Evolutionary conservation across 148 eudicot genomes (phyloP).

Genomic region (Vaccinium myrtillus): DNA sequence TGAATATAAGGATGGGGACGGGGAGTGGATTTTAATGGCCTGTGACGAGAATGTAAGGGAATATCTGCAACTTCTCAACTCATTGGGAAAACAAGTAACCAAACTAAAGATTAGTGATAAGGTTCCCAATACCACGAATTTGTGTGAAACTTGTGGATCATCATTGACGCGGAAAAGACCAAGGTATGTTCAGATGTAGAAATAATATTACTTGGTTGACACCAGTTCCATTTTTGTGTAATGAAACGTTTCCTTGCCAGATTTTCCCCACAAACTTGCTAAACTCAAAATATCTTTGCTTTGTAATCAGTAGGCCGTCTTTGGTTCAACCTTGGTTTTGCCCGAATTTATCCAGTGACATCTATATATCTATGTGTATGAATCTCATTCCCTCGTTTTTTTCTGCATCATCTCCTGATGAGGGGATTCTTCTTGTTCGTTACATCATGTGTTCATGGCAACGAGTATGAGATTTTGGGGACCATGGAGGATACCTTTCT

Average conservation of each 20-base stretch:
- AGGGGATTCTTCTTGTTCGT: too few species aligned
- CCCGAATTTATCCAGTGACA: too few species aligned
- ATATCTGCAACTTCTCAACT: not conserved
- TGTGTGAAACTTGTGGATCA: not conserved
- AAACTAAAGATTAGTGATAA: not conserved
- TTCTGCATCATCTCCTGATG: too few species aligned
- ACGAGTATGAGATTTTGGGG: too few species aligned
- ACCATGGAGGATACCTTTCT: too few species aligned
- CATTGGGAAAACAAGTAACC: not conserved
- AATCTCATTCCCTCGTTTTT: too few species aligned
- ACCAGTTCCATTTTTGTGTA: not conserved
- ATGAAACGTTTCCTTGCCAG: not conserved
- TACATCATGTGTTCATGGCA: too few species aligned
- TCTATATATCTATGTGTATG: too few species aligned
- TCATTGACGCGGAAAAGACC: not conserved
- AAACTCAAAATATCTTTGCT: too few species aligned
- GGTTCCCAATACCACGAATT: not conserved
- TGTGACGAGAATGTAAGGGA: not conserved
- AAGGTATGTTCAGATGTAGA: not conserved
- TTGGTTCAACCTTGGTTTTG: too few species aligned
- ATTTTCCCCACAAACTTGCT: too few species aligned
- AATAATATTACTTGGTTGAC: not conserved
- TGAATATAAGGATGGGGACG: not conserved
- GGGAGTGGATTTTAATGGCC: not conserved
- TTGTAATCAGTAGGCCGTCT: too few species aligned